These are phyloP conservation scores for Pythium aquatile DNA, from an alignment of 352 stramenopile species.

Conservation along the genomic window DNA sequence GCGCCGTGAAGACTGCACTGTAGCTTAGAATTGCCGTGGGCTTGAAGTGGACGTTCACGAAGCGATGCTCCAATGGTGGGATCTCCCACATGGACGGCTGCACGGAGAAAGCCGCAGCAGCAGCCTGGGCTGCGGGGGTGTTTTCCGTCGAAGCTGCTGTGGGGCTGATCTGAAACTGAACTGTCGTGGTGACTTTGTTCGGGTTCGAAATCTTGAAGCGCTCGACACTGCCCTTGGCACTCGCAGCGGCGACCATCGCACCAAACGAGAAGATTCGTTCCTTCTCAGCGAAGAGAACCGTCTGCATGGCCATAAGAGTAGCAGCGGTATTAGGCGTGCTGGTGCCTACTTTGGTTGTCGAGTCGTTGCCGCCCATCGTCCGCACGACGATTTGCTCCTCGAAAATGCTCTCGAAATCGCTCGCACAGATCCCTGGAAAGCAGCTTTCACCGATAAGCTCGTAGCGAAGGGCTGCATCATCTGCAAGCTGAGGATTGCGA, in stretches of 20 bases:
- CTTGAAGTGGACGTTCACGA: conserved; percentile 93
- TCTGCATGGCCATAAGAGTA: conserved; percentile 39
- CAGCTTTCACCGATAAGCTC: conserved; percentile 92
- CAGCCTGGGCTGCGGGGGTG: background rate
- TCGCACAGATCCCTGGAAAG: conserved; percentile 89
- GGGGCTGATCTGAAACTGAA: conserved; percentile 79
- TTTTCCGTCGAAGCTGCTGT: background rate
- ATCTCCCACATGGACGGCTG: conserved; percentile 92
- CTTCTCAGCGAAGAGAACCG: conserved; percentile 80
- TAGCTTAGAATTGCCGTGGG: conserved; percentile 87
- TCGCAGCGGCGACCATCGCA: conserved; percentile 63
- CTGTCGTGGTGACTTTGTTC: conserved; percentile 91
- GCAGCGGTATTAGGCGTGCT: background rate
- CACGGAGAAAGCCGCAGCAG: conserved; percentile 68
- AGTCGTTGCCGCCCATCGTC: conserved; percentile 49
- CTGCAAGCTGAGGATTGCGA: conserved; percentile 38
- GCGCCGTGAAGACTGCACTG: conserved; percentile 72
- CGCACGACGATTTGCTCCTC: conserved; percentile 93
- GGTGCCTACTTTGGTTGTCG: background rate
- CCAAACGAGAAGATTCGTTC: conserved; percentile 89
- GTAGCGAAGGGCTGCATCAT: conserved; percentile 60
- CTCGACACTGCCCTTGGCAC: conserved; percentile 82
- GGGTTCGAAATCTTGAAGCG: conserved; percentile 95
- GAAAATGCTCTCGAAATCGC: conserved; percentile 91
- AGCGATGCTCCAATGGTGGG: conserved; percentile 92